Conservation (phyloP, 495 filamentous ascomycete species). For the Hyaloscypha finlandica region DNA sequence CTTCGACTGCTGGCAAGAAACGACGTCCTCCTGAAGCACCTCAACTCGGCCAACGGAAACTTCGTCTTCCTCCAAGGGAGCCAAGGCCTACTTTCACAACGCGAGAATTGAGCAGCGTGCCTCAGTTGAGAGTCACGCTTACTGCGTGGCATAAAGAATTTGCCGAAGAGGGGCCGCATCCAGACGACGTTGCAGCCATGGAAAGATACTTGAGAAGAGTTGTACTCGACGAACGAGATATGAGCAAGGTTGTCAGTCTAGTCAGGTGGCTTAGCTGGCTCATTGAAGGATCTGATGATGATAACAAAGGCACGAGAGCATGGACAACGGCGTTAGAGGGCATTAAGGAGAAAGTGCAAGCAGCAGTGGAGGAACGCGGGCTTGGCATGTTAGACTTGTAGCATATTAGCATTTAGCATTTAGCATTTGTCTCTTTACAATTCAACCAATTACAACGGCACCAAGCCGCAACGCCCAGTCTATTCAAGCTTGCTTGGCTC, state of each 20-base stretch:
- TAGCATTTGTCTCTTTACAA: background rate
- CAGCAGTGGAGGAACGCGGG: conserved; percentile 61
- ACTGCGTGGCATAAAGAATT: conserved; percentile 69
- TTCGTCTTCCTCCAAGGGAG: conserved; percentile 53
- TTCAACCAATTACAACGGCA: background rate
- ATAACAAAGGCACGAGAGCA: conserved; percentile 31
- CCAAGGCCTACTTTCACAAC: conserved; percentile 65
- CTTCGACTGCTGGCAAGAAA: conserved; percentile 21
- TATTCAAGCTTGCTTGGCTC: background rate
- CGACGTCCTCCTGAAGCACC: conserved; percentile 19
- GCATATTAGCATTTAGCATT: conserved; percentile 1
- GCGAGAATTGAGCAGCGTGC: conserved; percentile 51
- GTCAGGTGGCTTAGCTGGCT: conserved; percentile 74
- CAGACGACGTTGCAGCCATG: conserved; percentile 73
- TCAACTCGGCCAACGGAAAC: conserved; percentile 38
- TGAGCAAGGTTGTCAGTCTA: conserved; percentile 70
- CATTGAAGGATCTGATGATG: conserved; percentile 52
- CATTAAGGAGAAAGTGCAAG: conserved; percentile 60
- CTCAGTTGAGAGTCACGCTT: conserved; percentile 63
- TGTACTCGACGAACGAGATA: conserved; percentile 69
- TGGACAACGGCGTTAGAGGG: conserved; percentile 52
- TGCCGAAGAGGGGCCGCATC: conserved; percentile 67
- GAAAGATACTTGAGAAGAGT: conserved; percentile 68
- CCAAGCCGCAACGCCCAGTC: background rate
- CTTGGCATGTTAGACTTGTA: conserved; percentile 58